Conservation (phyloP, 2,329 filamentous ascomycete genomes). For the Elsinoe fawcettii region DNA sequence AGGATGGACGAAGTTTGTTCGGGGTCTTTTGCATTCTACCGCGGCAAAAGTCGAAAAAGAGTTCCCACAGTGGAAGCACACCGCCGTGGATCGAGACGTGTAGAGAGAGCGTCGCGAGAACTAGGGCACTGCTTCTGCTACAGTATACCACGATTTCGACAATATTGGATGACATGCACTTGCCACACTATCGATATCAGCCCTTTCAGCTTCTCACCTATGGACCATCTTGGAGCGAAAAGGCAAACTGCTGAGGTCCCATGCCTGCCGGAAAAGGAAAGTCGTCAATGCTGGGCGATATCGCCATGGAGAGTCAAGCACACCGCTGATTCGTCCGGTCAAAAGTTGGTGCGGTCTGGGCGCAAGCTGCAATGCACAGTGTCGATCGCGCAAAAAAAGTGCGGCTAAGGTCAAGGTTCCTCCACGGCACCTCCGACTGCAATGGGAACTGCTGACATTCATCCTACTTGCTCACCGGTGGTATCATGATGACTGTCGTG, state of each 20-base stretch:
- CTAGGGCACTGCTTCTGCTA: background rate
- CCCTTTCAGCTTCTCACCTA: background rate
- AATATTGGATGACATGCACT: background rate
- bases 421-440: background rate
- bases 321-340: slow-evolving; percentile 7
- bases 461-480: background rate
- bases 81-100: background rate
- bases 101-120: background rate
- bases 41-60: background rate
- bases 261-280: slow-evolving; percentile 2
- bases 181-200: slow-evolving; percentile 4
- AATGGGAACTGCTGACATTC: background rate
- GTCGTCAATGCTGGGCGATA: slow-evolving; percentile 5
- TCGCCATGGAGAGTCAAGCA: background rate
- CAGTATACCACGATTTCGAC: background rate
- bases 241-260: slow-evolving; percentile 1
- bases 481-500: background rate
- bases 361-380: background rate
- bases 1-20: background rate
- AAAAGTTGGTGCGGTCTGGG: slow-evolving; percentile 9
- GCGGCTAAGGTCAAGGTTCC: slow-evolving; percentile 7
- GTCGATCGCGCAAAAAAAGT: slow-evolving; percentile 3
- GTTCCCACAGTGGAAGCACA: background rate
- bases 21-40: background rate
- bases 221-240: background rate